phyloP scores from a whole-genome alignment of 202 grass and related monocot genomes.

The Alloteropsis angusta region DNA sequence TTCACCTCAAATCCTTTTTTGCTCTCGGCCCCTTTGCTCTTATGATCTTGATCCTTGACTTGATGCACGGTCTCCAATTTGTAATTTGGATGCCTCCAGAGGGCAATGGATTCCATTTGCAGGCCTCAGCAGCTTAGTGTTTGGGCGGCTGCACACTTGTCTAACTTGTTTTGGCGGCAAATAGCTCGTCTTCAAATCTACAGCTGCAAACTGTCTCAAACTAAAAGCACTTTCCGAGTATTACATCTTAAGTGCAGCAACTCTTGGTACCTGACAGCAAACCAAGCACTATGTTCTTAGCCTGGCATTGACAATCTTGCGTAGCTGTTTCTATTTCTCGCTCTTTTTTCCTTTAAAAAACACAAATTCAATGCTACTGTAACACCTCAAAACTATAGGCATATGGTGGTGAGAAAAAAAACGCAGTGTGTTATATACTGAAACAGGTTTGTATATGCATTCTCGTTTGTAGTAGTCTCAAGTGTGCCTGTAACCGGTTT shows the following conservation, averaged over 20 bases:
- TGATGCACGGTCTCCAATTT: neutral
- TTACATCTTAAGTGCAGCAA: neutral
- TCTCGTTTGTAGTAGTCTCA: conserved; percentile 9
- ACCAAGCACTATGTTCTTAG: neutral
- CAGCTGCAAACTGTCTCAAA: neutral
- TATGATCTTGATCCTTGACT: conserved; percentile 29
- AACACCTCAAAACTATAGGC: neutral
- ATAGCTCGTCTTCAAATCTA: neutral
- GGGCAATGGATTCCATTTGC: conserved; percentile 10
- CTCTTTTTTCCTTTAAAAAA: neutral
- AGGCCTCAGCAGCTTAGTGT: neutral
- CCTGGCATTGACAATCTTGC: neutral
- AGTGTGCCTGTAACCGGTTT: conserved; percentile 12
- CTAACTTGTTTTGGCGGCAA: neutral
- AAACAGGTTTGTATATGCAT: neutral
- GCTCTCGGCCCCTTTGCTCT: conserved; percentile 33
- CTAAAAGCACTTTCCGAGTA: neutral
- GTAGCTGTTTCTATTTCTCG: neutral
- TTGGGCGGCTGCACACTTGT: neutral
- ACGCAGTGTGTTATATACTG: neutral
- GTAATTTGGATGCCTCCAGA: conserved; percentile 25
- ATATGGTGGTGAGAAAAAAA: neutral
- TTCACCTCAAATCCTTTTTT: neutral
- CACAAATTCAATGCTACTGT: neutral
- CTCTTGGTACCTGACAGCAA: neutral